A percentile compares a stretch with the other conserved stretches of the same genome.
Evolutionary conservation across 2,329 filamentous ascomycete species (phyloP).

Genomic region (Penicillium sumatraense): DNA sequence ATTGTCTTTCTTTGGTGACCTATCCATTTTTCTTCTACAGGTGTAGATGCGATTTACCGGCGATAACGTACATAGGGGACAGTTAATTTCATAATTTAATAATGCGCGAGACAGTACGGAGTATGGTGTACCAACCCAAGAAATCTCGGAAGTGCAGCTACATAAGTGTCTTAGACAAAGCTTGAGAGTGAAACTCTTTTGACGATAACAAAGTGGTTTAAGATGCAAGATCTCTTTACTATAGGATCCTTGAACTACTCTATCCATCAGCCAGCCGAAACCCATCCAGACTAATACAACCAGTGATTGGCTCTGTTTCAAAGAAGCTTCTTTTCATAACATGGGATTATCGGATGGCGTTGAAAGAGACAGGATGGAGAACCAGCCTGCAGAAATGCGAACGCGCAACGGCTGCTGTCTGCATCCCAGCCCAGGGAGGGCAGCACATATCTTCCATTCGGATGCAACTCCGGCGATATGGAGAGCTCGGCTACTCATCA

Average conservation of each 20-base stretch:
- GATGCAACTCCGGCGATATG: background rate
- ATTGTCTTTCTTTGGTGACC: constrained; percentile 18
- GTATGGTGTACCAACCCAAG: too few species aligned
- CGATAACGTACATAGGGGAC: background rate
- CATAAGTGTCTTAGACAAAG: too few species aligned
- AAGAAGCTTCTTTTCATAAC: constrained; percentile 27
- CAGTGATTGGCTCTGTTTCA: constrained; percentile 15
- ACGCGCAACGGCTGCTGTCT: constrained; percentile 20
- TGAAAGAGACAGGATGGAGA: constrained; percentile 24
- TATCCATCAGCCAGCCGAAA: background rate
- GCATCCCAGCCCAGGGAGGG: constrained; percentile 5
- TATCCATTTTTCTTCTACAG: constrained; percentile 18
- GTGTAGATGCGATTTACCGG: constrained; percentile 18
- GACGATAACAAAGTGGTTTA: background rate
- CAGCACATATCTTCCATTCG: background rate
- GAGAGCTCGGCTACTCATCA: background rate
- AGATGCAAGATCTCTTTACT: background rate
- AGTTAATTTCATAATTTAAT: constrained; percentile 2
- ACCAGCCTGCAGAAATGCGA: constrained; percentile 23
- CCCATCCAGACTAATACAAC: constrained; percentile 5
- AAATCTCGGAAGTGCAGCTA: too few species aligned
- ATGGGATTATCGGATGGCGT: constrained; percentile 25
- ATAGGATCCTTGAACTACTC: background rate
- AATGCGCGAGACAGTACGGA: background rate
- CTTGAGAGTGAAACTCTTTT: too few species aligned